phyloP scores from a whole-genome alignment of 106 monocot genomes.

The Amphibolis antarctica region DNA sequence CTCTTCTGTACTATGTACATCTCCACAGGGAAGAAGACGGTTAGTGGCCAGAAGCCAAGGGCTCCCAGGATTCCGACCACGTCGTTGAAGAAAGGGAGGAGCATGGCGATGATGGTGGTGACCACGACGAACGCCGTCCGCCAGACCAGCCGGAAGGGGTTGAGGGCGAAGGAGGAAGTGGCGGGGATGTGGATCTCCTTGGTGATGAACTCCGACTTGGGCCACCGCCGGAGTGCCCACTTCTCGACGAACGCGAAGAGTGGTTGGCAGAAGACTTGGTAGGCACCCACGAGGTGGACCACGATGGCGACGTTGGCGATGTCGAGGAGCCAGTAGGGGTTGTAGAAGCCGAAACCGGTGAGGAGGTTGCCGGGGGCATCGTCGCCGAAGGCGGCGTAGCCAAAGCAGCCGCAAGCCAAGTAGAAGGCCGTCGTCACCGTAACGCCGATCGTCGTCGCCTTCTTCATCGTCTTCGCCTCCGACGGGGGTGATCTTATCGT shows the following conservation, averaged over 20 bases:
- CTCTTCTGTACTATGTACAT: conserved; percentile 71
- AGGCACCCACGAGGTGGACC: conserved; percentile 83
- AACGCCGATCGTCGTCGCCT: conserved; percentile 49
- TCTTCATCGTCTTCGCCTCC: conserved; percentile 50
- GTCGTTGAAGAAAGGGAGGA: conserved; percentile 94
- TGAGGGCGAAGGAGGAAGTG: conserved; percentile 20
- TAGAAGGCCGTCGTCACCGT: conserved; percentile 59
- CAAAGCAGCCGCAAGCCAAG: conserved; percentile 73
- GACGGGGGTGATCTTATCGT: conserved; percentile 6
- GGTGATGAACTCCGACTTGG: conserved; percentile 41
- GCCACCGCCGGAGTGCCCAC: conserved; percentile 32
- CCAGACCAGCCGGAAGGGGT: conserved; percentile 67
- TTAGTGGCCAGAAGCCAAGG: conserved; percentile 80
- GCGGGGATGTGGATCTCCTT: conserved; percentile 22
- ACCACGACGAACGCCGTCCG: conserved; percentile 48
- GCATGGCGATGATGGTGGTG: conserved; percentile 78
- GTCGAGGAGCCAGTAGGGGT: conserved; percentile 91
- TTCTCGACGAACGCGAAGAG: conserved; percentile 87
- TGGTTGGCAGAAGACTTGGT: conserved; percentile 93
- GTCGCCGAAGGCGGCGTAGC: conserved; percentile 89
- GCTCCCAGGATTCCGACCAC: conserved; percentile 87
- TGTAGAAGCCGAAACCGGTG: conserved; percentile 93
- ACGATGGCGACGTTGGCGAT: conserved; percentile 84
- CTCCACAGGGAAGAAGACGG: conserved; percentile 86
- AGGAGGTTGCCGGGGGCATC: conserved; percentile 70